A percentile compares a stretch with the other conserved stretches of the same genome.
Conservation (phyloP, 2,329 filamentous ascomycete species). For the Aspergillus felis region DNA sequence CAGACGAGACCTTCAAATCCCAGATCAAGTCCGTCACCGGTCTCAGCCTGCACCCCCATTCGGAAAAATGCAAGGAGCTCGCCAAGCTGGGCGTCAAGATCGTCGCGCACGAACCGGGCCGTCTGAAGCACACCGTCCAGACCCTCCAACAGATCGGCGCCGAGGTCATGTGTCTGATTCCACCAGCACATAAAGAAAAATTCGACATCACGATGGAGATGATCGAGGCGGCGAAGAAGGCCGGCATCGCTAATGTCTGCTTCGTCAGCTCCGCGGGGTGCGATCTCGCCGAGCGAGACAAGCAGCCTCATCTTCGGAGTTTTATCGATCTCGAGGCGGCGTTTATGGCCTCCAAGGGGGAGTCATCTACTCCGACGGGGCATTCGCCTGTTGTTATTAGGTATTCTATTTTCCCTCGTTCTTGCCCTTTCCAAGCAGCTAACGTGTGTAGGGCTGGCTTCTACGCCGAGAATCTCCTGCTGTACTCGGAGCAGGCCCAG, state of each 20-base stretch:
- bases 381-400: conserved; percentile 47
- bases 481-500: conserved; percentile 46
- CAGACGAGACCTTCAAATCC: conserved; percentile 39
- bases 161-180: conserved; percentile 50
- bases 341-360: conserved; percentile 45
- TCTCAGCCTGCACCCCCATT: conserved; percentile 39
- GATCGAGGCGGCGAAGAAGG: conserved; percentile 44
- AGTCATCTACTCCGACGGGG: conserved; percentile 35
- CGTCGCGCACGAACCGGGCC: conserved; percentile 41
- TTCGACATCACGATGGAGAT: conserved; percentile 45
- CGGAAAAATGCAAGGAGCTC: conserved; percentile 40
- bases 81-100: conserved; percentile 41
- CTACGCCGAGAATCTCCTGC: conserved; percentile 51
- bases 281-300: conserved; percentile 48
- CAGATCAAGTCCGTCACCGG: conserved; percentile 42
- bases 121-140: conserved; percentile 36
- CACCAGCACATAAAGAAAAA: conserved; percentile 47
- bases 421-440: too few species aligned
- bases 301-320: conserved; percentile 48
- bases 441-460: conserved; percentile 41
- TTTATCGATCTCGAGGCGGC: conserved; percentile 50
- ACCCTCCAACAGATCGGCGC: conserved; percentile 41
- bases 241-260: conserved; percentile 44
- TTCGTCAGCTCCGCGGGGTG: conserved; percentile 49
- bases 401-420: conserved; percentile 8